A percentile compares a stretch with the other conserved stretches of the same genome.
These are phyloP conservation scores for Flaveria brownii DNA, from an alignment of 129 eudicot species.

Conservation along the genomic window DNA sequence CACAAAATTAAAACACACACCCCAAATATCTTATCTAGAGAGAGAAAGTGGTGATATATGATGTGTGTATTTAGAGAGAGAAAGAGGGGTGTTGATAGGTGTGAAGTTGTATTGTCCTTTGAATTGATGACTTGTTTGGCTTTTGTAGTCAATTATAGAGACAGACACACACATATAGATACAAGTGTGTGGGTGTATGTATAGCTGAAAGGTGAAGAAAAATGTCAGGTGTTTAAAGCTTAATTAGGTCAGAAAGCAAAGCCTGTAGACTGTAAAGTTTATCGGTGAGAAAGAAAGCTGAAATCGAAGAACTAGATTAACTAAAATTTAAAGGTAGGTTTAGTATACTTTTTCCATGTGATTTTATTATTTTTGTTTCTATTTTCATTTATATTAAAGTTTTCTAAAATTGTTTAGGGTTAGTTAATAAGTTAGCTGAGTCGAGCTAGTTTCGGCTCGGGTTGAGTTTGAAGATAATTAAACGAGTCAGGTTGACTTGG, in stretches of 20 bases:
- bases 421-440: no score
- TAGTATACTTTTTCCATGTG: neutral
- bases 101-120: conserved; percentile 38
- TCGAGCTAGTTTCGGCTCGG: no score
- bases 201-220: conserved; percentile 29
- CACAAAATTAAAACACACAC: no score
- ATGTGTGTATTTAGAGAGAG: conserved; percentile 29
- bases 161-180: conserved; percentile 18
- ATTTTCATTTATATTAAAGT: neutral
- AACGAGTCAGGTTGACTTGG: no score
- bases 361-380: neutral
- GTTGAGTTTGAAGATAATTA: no score
- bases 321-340: neutral
- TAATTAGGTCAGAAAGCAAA: conserved; percentile 28
- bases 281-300: conserved; percentile 4
- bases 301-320: neutral
- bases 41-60: conserved; percentile 3
- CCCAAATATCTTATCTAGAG: conserved; percentile 35
- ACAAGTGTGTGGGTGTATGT: conserved; percentile 26
- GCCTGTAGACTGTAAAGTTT: conserved; percentile 16
- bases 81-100: conserved; percentile 20
- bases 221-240: conserved; percentile 38
- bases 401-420: no score
- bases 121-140: conserved; percentile 80
- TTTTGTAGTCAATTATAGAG: conserved; percentile 47